Evolutionary conservation across 257 asterid genomes (phyloP).

Genomic region (Ocimum tenuiflorum): DNA sequence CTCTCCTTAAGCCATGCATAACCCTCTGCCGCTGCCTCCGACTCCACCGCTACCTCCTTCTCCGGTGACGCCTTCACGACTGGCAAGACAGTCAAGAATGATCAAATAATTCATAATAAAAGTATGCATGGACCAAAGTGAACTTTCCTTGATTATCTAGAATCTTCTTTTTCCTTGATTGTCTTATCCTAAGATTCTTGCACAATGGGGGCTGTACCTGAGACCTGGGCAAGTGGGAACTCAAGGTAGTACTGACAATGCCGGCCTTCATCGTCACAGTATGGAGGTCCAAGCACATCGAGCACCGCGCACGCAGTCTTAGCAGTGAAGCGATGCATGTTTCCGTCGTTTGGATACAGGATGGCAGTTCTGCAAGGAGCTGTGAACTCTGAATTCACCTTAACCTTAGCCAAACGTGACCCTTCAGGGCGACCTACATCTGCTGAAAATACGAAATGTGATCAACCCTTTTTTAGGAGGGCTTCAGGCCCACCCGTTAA

Average conservation of each 20-base stretch:
- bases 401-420: slow-evolving; percentile 49
- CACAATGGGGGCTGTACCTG: slow-evolving; percentile 16
- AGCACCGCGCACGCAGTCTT: slow-evolving; percentile 74
- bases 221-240: slow-evolving; percentile 33
- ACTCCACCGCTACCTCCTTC: slow-evolving; percentile 13
- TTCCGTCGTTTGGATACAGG: slow-evolving; percentile 79
- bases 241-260: slow-evolving; percentile 73
- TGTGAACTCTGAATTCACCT: slow-evolving; percentile 55
- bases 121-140: neutral
- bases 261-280: slow-evolving; percentile 76
- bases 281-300: slow-evolving; percentile 93
- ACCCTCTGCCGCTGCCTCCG: slow-evolving; percentile 30
- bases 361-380: slow-evolving; percentile 60
- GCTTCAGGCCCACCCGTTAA: no score
- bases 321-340: slow-evolving; percentile 83
- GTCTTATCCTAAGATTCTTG: neutral
- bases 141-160: no score
- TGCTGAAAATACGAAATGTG: neutral
- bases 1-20: slow-evolving; percentile 78
- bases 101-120: no score
- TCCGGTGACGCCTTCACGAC: slow-evolving; percentile 23
- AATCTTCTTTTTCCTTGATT: no score
- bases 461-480: no score
- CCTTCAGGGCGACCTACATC: slow-evolving; percentile 18
- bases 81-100: no score